Conservation (phyloP, 78 protist species). For the Capsaspora owczarzaki region DNA sequence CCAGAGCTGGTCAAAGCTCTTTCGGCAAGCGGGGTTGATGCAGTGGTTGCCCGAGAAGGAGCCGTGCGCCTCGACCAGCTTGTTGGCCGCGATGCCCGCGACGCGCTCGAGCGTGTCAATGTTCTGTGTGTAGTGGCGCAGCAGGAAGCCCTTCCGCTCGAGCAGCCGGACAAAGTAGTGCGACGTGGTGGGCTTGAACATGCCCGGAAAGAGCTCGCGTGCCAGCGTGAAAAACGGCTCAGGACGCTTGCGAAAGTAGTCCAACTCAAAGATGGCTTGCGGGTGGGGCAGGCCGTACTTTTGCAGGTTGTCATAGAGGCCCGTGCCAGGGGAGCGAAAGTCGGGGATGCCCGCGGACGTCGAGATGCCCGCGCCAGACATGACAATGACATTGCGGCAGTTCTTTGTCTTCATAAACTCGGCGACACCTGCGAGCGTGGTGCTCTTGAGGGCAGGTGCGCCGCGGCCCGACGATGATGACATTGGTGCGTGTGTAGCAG, state of each 20-base stretch:
- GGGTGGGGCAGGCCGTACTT: constrained; percentile 25
- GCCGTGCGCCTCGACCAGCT: constrained; percentile 4
- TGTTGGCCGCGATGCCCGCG: constrained; percentile 4
- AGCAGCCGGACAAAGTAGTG: constrained; percentile 37
- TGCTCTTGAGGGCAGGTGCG: too few relatives aligned
- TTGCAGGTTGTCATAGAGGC: constrained; percentile 9
- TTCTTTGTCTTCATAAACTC: too few relatives aligned
- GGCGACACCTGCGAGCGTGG: too few relatives aligned
- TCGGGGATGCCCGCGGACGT: constrained; percentile 28
- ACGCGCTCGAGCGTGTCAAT: constrained; percentile 32
- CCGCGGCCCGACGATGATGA: too few relatives aligned
- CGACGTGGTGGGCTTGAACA: constrained; percentile 13
- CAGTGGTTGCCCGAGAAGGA: not conserved
- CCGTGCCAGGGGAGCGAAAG: constrained; percentile 21
- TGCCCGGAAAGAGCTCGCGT: not conserved
- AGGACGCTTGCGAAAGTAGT: not conserved
- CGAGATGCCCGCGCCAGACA: not conserved
- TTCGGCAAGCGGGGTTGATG: constrained; percentile 6
- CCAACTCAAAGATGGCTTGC: constrained; percentile 10
- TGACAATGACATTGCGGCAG: not conserved
- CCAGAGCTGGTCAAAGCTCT: not conserved
- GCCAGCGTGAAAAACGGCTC: not conserved
- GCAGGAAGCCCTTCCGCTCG: constrained; percentile 4
- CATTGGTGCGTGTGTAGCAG: too few relatives aligned
- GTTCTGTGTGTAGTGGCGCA: constrained; percentile 42